Evolutionary conservation across 441 rosid genomes (phyloP).

Genomic region (Mallotus japonicus): DNA sequence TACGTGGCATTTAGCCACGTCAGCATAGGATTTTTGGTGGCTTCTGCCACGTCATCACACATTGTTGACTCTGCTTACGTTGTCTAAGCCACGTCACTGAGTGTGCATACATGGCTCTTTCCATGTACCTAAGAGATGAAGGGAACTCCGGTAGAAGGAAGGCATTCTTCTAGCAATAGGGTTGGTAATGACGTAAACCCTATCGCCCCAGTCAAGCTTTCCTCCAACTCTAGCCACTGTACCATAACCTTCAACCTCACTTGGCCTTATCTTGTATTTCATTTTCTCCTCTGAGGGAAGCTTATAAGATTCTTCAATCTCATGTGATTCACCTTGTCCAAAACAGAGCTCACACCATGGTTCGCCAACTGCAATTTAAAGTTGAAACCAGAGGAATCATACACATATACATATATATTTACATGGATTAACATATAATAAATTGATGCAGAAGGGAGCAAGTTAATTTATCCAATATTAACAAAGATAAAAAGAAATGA

Average conservation of each 20-base stretch:
- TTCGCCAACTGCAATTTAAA: conserved; percentile 38
- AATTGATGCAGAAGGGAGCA: not conserved
- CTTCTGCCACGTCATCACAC: no score
- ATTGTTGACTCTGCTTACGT: no score
- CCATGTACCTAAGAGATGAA: conserved; percentile 38
- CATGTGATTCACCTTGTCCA: conserved; percentile 37
- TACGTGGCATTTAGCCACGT: no score
- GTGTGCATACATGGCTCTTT: no score
- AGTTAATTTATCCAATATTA: not conserved
- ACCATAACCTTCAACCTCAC: conserved; percentile 52
- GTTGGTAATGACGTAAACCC: conserved; percentile 41
- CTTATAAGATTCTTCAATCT: conserved; percentile 37
- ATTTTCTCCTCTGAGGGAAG: conserved; percentile 50
- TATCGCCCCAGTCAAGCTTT: conserved; percentile 50
- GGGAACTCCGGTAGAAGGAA: conserved; percentile 49
- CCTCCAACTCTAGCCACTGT: conserved; percentile 8
- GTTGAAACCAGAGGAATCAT: not conserved
- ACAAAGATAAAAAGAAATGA: not conserved
- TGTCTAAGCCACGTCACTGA: no score
- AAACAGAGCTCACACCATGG: conserved; percentile 40
- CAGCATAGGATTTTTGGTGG: no score
- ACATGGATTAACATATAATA: not conserved
- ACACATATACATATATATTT: no score
- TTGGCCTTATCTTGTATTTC: conserved; percentile 37
- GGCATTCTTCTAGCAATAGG: conserved; percentile 41